Percentiles rank a stretch among this genome's conserved stretches.
These are phyloP conservation scores for Hymenoscyphus scutula DNA, from an alignment of 2,329 filamentous ascomycete genomes.

Conservation along the genomic window DNA sequence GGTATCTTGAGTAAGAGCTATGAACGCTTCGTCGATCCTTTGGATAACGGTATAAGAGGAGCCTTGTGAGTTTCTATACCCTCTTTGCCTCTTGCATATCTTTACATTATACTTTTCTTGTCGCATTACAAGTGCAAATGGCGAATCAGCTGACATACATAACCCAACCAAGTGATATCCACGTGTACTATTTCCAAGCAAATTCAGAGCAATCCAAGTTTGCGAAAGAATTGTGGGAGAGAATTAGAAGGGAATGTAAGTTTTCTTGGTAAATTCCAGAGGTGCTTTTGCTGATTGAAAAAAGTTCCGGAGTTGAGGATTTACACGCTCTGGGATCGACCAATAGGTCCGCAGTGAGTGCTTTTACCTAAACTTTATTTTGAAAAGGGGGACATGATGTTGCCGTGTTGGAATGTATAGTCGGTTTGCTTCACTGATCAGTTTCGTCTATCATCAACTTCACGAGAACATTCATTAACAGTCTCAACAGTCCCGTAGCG, in stretches of 20 bases:
- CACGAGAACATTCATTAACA: neutral
- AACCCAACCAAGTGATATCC: slow-evolving; percentile 60
- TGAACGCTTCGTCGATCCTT: slow-evolving; percentile 63
- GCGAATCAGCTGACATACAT: neutral
- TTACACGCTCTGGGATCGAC: slow-evolving; percentile 73
- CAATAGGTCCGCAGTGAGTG: slow-evolving; percentile 69
- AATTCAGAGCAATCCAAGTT: slow-evolving; percentile 63
- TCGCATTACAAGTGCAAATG: neutral
- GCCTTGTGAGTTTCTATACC: slow-evolving; percentile 61
- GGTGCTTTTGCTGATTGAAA: neutral
- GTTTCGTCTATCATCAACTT: too few species aligned
- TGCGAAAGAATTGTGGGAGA: slow-evolving; percentile 70
- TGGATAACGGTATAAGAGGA: slow-evolving; percentile 63
- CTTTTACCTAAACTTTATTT: too few species aligned
- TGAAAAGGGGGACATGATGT: too few species aligned
- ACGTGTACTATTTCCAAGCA: slow-evolving; percentile 76
- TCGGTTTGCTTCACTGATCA: neutral
- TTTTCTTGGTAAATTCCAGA: neutral
- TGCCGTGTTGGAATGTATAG: neutral
- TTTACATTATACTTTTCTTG: neutral
- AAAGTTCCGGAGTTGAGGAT: slow-evolving; percentile 81
- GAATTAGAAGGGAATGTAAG: slow-evolving; percentile 77
- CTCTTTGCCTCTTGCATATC: neutral
- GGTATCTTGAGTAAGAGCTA: slow-evolving; percentile 66
- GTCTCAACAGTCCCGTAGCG: slow-evolving; percentile 51